Conservation (phyloP, 2,329 filamentous ascomycete species). For the Diaporthe batatas region DNA sequence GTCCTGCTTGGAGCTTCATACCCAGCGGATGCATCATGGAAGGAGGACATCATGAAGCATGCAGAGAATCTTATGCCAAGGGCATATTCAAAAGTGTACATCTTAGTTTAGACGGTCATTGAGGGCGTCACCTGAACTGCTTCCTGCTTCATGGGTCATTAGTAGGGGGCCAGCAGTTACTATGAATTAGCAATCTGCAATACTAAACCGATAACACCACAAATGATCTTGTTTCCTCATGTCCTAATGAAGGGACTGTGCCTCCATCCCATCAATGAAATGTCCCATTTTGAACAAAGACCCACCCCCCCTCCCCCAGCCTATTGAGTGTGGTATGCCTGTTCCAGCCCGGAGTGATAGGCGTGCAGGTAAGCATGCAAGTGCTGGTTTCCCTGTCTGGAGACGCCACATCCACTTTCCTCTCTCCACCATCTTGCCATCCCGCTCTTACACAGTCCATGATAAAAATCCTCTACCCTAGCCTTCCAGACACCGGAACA, state of each 20-base stretch:
- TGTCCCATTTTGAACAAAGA: background rate
- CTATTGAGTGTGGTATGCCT: background rate
- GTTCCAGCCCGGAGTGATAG: background rate
- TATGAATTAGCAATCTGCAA: slow-evolving; percentile 1
- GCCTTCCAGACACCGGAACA: no score
- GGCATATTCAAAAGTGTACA: slow-evolving; percentile 1
- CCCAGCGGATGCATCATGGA: background rate
- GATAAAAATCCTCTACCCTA: background rate
- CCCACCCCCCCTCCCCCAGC: no score
- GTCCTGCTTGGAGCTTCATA: background rate
- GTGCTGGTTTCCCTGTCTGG: background rate
- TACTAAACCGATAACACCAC: background rate
- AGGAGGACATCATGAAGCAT: background rate
- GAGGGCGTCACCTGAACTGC: background rate
- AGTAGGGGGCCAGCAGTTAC: background rate
- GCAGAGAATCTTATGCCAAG: background rate
- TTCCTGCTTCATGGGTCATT: slow-evolving; percentile 3
- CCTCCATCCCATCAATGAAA: background rate
- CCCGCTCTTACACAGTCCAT: background rate
- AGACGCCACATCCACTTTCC: no score
- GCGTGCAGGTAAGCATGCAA: background rate
- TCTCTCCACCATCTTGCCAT: background rate
- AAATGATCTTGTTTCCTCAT: background rate
- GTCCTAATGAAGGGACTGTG: no score
- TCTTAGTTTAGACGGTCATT: background rate